Percentiles rank a stretch among this genome's conserved stretches.
Conservation (phyloP, 768 basidiomycete species). For the Sarcomyxa edulis region DNA sequence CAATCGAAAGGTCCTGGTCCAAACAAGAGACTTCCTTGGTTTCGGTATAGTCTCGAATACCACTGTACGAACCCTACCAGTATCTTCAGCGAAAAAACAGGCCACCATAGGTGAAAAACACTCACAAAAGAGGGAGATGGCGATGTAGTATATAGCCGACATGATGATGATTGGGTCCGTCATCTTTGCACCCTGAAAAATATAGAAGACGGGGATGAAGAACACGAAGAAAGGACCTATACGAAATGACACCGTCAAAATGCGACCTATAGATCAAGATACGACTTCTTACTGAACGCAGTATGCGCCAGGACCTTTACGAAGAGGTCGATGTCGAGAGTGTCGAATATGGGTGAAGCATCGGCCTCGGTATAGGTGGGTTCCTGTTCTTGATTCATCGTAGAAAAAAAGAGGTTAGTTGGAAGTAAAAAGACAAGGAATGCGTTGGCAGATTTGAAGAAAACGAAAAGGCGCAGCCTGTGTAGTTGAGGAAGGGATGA, state of each 20-base stretch:
- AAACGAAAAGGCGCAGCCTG: too few species aligned
- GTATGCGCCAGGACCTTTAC: constrained; percentile 78
- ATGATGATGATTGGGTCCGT: constrained; percentile 46
- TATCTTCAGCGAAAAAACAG: constrained; percentile 5
- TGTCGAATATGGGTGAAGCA: constrained; percentile 55
- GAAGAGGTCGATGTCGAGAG: constrained; percentile 70
- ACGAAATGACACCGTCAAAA: constrained; percentile 1
- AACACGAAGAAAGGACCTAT: constrained; percentile 81
- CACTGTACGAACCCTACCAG: constrained; percentile 61
- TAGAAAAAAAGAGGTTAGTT: too few species aligned
- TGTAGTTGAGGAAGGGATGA: too few species aligned
- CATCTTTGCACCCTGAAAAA: constrained; percentile 59
- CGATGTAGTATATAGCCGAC: constrained; percentile 50
- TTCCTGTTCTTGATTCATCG: too few species aligned
- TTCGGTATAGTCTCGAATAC: constrained; percentile 69
- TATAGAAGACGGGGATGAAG: constrained; percentile 74
- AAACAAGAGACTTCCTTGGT: constrained; percentile 62
- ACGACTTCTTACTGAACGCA: constrained; percentile 73
- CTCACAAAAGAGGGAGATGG: constrained; percentile 67
- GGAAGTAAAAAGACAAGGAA: too few species aligned
- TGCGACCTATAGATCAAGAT: constrained; percentile 6
- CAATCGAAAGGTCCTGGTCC: constrained; percentile 66
- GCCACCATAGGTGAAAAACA: constrained; percentile 9
- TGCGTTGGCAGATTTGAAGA: constrained; percentile 6
- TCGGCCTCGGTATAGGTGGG: too few species aligned